Base-by-base conservation (phyloP, 164 flowering plant species). In the Taxillus chinensis region DNA sequence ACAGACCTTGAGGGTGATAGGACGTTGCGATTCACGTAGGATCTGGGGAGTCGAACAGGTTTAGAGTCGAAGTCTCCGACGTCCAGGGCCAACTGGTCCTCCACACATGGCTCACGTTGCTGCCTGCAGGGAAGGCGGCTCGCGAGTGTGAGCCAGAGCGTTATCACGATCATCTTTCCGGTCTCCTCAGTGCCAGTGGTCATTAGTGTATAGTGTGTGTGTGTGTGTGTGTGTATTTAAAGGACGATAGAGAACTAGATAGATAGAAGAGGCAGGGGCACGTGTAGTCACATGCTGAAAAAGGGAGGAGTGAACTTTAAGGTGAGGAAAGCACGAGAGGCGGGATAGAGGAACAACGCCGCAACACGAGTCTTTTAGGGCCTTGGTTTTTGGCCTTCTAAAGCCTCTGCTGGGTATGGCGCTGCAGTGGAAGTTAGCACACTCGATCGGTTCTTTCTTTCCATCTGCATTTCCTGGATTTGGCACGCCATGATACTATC, bases 171-270 rank as follows among this genome's bases (percentile, higher is more conserved):
- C 17, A 75, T 61, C 64, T 56, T 65, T 5, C 57, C 10, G 56
- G 57, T 67, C 63, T 82, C 83, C 67, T 83, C n/a, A n/a, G 87
- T 63, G 80, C 76, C 49, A 81, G 84, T 5, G 89, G 86, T 75
- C 87, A 84, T 86, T 67, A 65, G n/a, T 37, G 64, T 5, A 41
- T 46, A 37, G 1, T 4, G 50, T n/a, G 52, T 56, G 15, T 8
- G 45, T 14, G 16, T 38, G 55, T 61, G 56, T 13, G n/a, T 55
- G 57, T 67, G 39, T 55, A 13, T 41, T 3, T 49, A 38, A 45
- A 13, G 59, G 14, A 52, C 60, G 17, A 50, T 8, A 15, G 13
- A 8, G 3, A 42, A 41, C 14, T 12, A 27, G 41, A 62, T 53
- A 59, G 41, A 45, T 39, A 15, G 9, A n/a, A 68, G 55, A 41